Evolutionary conservation across 148 eudicot genomes (phyloP), one percentile per base, ranked within the genome.

Genomic region (Camellia japonica): DNA sequence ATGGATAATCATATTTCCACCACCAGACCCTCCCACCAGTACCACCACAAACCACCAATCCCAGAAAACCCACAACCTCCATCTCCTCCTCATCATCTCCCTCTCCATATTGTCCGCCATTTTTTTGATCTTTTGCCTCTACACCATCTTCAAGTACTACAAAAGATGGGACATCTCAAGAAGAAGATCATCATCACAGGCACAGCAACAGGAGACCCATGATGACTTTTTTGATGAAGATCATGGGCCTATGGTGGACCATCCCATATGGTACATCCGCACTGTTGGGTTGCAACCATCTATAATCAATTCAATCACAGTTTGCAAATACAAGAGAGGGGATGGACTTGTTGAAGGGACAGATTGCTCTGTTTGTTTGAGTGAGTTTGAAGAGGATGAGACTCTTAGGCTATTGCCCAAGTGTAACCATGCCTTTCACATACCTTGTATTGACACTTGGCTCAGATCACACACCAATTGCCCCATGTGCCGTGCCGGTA

Each of bases 381-480:
- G 73, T 30, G 98, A 92, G 75, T 94, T 94, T 80, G 68, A 86
- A 54, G 88, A 84, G 20, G 88, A 82, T 55, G 97, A 94, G 73
- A 88, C 82, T 5, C 68, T 94, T 0, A 87, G 92, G 74, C 78
- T 94, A 42, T 78, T 94, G 82, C 93, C 93, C 0, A 91, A 88
- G 60, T 93, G 97, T 80, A 87, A 73, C 55, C 97, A 93, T 72
- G 94, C 93, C 19, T 93, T 93, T 77, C 98, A 94, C 83, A 9
- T 94, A 14, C 78, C 86, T 59, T 94, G 98, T 84, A 89, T 92
- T 68, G 98, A 94, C 72, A 90, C 98, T 9, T 90, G 98, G 97
- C 93, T 93, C 16, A 75, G 79, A 49, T 90, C 97, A 0, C 97
- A 90, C 78, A 92, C 89, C 16, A 93, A 88, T 71, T 93, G 97